Evolutionary conservation across 352 stramenopile genomes (phyloP).

Genomic region (Phytophthora gonapodyides): DNA sequence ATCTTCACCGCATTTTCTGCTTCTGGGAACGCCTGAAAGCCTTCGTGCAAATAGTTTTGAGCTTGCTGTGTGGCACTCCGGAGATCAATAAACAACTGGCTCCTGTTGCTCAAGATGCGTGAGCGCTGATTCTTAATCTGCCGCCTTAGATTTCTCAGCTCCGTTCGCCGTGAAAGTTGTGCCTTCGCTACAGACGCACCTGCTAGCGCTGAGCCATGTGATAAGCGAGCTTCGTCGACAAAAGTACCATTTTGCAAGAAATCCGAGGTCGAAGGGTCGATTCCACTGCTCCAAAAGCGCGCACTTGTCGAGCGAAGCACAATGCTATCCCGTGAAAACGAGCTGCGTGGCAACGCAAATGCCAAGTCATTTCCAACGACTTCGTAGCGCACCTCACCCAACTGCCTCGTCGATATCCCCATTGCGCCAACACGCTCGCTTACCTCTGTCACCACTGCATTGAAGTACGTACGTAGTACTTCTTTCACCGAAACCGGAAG

Average conservation of each 20-base stretch:
- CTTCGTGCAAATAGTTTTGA: slow-evolving; percentile 87
- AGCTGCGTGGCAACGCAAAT: slow-evolving; percentile 78
- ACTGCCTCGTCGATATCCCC: slow-evolving; percentile 22
- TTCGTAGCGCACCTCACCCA: slow-evolving; percentile 48
- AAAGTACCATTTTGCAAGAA: slow-evolving; percentile 84
- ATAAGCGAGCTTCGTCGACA: slow-evolving; percentile 56
- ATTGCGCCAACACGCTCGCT: slow-evolving; percentile 24
- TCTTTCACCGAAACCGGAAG: slow-evolving; percentile 48
- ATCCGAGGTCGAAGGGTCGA: slow-evolving; percentile 63
- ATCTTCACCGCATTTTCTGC: slow-evolving; percentile 85
- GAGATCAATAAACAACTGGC: slow-evolving; percentile 81
- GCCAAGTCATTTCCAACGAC: slow-evolving; percentile 81
- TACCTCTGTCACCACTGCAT: slow-evolving; percentile 25
- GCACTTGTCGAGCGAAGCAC: slow-evolving; percentile 77
- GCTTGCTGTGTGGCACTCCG: slow-evolving; percentile 81
- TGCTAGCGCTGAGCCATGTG: slow-evolving; percentile 41
- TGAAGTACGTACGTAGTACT: slow-evolving; percentile 42
- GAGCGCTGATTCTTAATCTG: slow-evolving; percentile 86
- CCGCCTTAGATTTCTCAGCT: slow-evolving; percentile 72
- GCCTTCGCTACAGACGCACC: slow-evolving; percentile 54
- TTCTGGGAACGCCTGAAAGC: slow-evolving; percentile 69
- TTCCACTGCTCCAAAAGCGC: slow-evolving; percentile 70
- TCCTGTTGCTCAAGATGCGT: slow-evolving; percentile 78
- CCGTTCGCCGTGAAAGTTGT: slow-evolving; percentile 61
- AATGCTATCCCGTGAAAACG: slow-evolving; percentile 77